Evolutionary conservation across 345 rosid species (phyloP).

Genomic region (Noccaea bulbosa): DNA sequence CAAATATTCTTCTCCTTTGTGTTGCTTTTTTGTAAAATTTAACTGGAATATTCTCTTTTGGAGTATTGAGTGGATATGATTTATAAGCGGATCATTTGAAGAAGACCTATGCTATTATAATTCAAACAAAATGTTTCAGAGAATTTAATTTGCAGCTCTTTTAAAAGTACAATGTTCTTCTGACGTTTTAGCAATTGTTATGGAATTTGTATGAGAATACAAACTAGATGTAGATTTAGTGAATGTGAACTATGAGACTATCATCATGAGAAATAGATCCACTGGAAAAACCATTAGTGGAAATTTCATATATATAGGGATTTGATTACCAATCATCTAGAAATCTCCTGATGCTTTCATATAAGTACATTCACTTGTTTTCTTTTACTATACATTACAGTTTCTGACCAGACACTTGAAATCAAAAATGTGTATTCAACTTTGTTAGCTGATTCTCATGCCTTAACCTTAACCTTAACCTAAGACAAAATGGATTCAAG

Average conservation of each 20-base stretch:
- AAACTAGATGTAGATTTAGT: no score
- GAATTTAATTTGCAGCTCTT: no score
- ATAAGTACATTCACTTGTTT: constrained; percentile 6
- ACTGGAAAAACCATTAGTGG: background rate
- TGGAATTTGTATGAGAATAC: no score
- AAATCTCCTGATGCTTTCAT: constrained; percentile 33
- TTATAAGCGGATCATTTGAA: no score
- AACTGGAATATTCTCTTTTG: constrained; percentile 7
- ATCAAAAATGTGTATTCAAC: constrained; percentile 34
- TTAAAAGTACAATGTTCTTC: no score
- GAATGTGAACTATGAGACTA: background rate
- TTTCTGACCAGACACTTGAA: constrained; percentile 29
- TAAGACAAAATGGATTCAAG: constrained; percentile 15
- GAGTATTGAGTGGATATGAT: constrained; percentile 7
- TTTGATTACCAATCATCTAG: background rate
- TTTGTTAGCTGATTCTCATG: constrained; percentile 22
- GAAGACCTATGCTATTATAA: no score
- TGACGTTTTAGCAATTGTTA: no score
- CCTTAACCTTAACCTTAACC: constrained; percentile 13
- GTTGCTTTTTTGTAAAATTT: background rate
- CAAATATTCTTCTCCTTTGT: background rate
- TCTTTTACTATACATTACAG: constrained; percentile 39
- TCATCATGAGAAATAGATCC: background rate
- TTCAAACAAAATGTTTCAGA: no score
- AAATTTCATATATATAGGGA: background rate